Evolutionary conservation across 306 rosid genomes (phyloP).

Genomic region (Vicia sativa): DNA sequence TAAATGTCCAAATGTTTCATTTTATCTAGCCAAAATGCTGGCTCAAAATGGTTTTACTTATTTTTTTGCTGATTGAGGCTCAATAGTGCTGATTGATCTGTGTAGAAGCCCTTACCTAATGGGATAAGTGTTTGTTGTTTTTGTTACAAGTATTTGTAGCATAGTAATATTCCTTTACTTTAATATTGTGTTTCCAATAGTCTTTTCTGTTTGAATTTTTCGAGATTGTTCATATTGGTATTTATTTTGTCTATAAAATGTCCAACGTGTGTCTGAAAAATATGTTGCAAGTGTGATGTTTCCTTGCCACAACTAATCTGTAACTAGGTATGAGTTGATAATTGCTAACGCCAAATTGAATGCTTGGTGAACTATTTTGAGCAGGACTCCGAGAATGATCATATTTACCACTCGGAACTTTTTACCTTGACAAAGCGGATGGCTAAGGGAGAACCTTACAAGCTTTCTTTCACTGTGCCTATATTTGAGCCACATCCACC

Average conservation of each 20-base stretch:
- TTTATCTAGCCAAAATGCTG: slow-evolving; percentile 19
- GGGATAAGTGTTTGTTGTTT: not conserved
- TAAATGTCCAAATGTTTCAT: slow-evolving; percentile 4
- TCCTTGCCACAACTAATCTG: slow-evolving; percentile 17
- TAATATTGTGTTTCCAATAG: slow-evolving; percentile 7
- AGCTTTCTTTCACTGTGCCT: slow-evolving; percentile 93
- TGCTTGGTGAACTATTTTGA: slow-evolving; percentile 40
- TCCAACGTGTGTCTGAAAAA: slow-evolving; percentile 20
- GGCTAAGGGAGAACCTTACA: slow-evolving; percentile 88
- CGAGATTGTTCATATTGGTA: slow-evolving; percentile 10
- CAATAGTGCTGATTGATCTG: slow-evolving; percentile 29
- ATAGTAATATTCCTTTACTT: not conserved
- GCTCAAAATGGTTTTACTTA: slow-evolving; percentile 12
- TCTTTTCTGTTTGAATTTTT: slow-evolving; percentile 18
- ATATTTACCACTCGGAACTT: slow-evolving; percentile 91
- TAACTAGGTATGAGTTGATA: slow-evolving; percentile 14
- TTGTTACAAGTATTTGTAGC: slow-evolving; percentile 3
- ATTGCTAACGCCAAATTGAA: slow-evolving; percentile 27
- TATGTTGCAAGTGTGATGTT: slow-evolving; percentile 22
- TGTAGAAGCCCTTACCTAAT: not conserved
- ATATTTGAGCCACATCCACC: slow-evolving; percentile 99
- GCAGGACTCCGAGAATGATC: slow-evolving; percentile 96
- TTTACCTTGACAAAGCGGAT: slow-evolving; percentile 79
- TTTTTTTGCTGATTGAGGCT: not conserved
- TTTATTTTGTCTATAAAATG: slow-evolving; percentile 24